Conservation (phyloP, 2,329 filamentous ascomycete species). For the Coniochaeta pulveracea region DNA sequence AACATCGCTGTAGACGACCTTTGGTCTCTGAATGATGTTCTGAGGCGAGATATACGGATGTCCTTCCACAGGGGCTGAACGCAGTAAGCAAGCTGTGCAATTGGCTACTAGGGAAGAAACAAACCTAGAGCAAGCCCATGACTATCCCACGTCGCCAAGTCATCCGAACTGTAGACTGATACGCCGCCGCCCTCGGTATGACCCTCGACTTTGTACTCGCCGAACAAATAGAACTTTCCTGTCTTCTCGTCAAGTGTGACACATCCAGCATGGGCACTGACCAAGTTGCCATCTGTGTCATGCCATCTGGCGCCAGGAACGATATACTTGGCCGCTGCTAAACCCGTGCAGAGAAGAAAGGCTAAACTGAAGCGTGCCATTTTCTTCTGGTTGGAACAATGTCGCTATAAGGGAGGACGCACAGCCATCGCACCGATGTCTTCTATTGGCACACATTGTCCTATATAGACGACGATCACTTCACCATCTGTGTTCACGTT, state of each 20-base stretch:
- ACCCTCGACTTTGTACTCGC: constrained; percentile 48
- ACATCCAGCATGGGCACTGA: constrained; percentile 51
- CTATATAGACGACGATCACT: background rate
- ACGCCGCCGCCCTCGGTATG: constrained; percentile 49
- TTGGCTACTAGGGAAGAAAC: constrained; percentile 6
- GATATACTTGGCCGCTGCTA: constrained; percentile 37
- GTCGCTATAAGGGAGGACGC: background rate
- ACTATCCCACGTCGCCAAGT: constrained; percentile 46
- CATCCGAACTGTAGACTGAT: constrained; percentile 48
- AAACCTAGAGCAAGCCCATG: constrained; percentile 44
- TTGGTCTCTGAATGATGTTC: constrained; percentile 50
- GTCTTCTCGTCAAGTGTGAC: constrained; percentile 38
- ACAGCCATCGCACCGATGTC: too few relatives aligned
- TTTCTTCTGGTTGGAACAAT: background rate
- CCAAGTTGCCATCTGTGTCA: constrained; percentile 46
- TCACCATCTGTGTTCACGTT: background rate
- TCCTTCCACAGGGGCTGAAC: constrained; percentile 34
- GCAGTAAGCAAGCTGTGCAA: background rate
- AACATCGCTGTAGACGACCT: constrained; percentile 45
- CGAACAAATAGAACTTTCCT: constrained; percentile 49
- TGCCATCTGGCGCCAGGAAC: constrained; percentile 50
- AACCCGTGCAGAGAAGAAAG: constrained; percentile 4
- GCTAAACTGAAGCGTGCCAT: background rate
- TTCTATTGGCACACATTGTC: background rate
- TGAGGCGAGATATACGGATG: constrained; percentile 42